Percentiles rank a stretch among this genome's conserved stretches.
Evolutionary conservation across 164 flowering plant species (phyloP).

Genomic region (Macadamia integrifolia): DNA sequence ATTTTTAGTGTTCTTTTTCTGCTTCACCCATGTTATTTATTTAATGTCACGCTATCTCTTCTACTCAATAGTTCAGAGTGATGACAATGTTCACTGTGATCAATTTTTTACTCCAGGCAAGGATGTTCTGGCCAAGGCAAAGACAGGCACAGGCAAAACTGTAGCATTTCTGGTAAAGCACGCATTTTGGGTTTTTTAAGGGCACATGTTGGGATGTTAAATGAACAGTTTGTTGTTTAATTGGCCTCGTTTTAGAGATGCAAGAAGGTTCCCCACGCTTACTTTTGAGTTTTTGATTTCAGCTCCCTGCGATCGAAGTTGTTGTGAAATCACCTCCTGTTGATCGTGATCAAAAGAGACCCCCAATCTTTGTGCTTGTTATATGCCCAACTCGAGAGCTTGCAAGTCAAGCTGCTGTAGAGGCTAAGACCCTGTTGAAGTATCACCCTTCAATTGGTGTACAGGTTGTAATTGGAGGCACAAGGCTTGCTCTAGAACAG

Average conservation of each 20-base stretch:
- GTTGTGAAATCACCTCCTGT: conserved; percentile 53
- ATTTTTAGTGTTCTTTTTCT: too few relatives aligned
- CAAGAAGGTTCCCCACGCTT: background rate
- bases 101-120: conserved; percentile 51
- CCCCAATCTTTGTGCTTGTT: conserved; percentile 80
- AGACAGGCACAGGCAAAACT: conserved; percentile 98
- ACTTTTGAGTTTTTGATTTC: conserved; percentile 25
- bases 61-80: too few relatives aligned
- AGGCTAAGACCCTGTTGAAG: conserved; percentile 73
- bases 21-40: too few relatives aligned
- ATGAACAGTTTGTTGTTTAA: background rate
- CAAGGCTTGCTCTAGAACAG: conserved; percentile 75
- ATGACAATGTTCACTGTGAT: background rate
- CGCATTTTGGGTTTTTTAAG: background rate
- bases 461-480: conserved; percentile 98
- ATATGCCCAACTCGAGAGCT: conserved; percentile 98
- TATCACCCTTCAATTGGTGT: conserved; percentile 93
- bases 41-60: too few relatives aligned
- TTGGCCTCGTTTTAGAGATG: background rate
- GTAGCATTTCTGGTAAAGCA: conserved; percentile 91
- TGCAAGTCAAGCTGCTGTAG: conserved; percentile 87
- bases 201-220: background rate
- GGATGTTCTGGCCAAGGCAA: conserved; percentile 97
- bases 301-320: conserved; percentile 96
- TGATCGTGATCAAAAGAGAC: conserved; percentile 62